phyloP scores from a whole-genome alignment of 225 moss, liverwort and hornwort genomes.

The Rhytidiadelphus loreus region DNA sequence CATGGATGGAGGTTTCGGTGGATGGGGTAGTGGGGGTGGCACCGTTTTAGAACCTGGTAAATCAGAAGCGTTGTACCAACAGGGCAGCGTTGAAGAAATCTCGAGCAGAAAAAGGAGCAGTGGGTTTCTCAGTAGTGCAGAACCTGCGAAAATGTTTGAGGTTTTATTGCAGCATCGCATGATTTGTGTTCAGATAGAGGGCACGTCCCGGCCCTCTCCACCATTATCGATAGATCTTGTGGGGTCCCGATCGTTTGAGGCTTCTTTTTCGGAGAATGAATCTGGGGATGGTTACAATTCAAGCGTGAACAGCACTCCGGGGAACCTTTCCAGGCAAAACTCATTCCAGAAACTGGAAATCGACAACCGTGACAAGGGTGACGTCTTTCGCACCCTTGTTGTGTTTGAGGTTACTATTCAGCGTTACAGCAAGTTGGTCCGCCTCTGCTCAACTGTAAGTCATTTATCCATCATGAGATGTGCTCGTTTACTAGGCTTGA shows the following conservation, averaged over 20 bases:
- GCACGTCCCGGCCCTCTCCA: slow-evolving; percentile 74
- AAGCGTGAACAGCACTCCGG: slow-evolving; percentile 4
- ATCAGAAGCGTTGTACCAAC: slow-evolving; percentile 69
- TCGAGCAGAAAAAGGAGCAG: slow-evolving; percentile 45
- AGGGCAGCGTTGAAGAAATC: slow-evolving; percentile 71
- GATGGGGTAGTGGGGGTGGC: slow-evolving; percentile 42
- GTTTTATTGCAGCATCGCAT: slow-evolving; percentile 61
- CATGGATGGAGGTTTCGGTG: slow-evolving; percentile 25
- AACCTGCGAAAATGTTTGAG: slow-evolving; percentile 61
- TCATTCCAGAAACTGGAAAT: slow-evolving; percentile 61
- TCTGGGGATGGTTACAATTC: slow-evolving; percentile 39
- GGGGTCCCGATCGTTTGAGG: slow-evolving; percentile 79
- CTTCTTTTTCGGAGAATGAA: slow-evolving; percentile 74
- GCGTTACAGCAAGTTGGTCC: slow-evolving; percentile 93
- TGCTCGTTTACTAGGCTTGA: background rate
- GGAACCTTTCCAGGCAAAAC: slow-evolving; percentile 30
- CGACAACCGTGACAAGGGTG: slow-evolving; percentile 59
- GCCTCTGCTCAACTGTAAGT: slow-evolving; percentile 84
- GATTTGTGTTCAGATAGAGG: slow-evolving; percentile 94
- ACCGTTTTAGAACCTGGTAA: slow-evolving; percentile 66
- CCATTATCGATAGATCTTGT: slow-evolving; percentile 95
- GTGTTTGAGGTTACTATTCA: slow-evolving; percentile 88
- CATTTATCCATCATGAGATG: background rate
- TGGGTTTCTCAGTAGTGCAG: slow-evolving; percentile 34
- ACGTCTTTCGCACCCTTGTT: slow-evolving; percentile 73